Conservation (phyloP, 768 basidiomycete genomes). For the Hypholoma fasciculare region DNA sequence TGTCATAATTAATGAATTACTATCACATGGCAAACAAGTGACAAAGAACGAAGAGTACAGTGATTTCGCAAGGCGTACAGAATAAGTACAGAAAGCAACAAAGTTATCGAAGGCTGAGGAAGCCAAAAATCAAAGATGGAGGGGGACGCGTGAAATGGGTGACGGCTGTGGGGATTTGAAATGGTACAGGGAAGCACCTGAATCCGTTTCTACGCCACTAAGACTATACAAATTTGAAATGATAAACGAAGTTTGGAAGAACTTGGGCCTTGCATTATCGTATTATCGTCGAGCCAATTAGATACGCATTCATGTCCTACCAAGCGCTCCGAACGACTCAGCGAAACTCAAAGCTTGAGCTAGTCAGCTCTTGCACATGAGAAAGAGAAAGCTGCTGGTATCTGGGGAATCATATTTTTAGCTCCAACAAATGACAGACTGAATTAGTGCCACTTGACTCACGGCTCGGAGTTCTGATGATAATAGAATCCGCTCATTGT, state of each 20-base stretch:
- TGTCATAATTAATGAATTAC: background rate
- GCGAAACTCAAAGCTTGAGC: slow-evolving; percentile 86
- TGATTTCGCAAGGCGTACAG: slow-evolving; percentile 10
- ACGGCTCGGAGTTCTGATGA: slow-evolving; percentile 93
- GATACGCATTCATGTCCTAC: background rate
- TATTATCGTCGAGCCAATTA: too few relatives aligned
- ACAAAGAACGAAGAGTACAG: background rate
- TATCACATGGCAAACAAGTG: slow-evolving; percentile 12
- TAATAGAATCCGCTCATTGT: slow-evolving; percentile 93
- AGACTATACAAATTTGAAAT: background rate
- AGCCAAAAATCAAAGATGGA: background rate
- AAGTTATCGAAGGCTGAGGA: slow-evolving; percentile 13
- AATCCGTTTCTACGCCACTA: background rate
- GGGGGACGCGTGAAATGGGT: background rate
- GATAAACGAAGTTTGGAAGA: too few relatives aligned
- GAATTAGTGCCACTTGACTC: slow-evolving; percentile 30
- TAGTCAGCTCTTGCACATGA: slow-evolving; percentile 74
- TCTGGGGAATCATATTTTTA: slow-evolving; percentile 35
- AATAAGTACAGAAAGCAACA: slow-evolving; percentile 4
- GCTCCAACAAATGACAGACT: slow-evolving; percentile 3
- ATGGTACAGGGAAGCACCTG: slow-evolving; percentile 2
- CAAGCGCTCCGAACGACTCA: slow-evolving; percentile 24
- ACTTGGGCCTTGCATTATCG: background rate
- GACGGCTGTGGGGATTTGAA: background rate
- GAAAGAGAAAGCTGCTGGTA: slow-evolving; percentile 88